Conservation (phyloP, 495 filamentous ascomycete genomes). For the Echria macrotheca region DNA sequence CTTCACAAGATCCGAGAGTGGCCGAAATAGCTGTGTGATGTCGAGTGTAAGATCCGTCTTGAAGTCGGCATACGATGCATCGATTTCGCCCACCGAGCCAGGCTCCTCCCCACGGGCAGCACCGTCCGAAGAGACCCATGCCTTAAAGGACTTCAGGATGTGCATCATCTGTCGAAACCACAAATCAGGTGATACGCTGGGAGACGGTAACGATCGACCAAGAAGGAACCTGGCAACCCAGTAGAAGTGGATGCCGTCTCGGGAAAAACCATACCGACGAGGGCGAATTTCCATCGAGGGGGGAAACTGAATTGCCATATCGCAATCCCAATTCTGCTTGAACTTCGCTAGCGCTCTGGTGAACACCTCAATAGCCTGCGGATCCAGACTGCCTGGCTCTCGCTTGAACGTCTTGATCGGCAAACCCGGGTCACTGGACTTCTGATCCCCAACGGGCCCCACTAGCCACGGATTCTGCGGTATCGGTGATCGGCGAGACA, state of each 20-base stretch:
- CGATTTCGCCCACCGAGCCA: slow-evolving; percentile 54
- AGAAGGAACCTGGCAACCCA: slow-evolving; percentile 54
- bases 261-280: slow-evolving; percentile 55
- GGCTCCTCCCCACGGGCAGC: slow-evolving; percentile 48
- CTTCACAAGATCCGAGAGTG: slow-evolving; percentile 33
- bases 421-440: too few species aligned
- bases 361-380: slow-evolving; percentile 31
- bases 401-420: too few species aligned
- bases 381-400: slow-evolving; percentile 21
- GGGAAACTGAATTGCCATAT: slow-evolving; percentile 58
- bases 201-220: slow-evolving; percentile 41
- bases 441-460: slow-evolving; percentile 25
- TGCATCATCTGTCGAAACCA: slow-evolving; percentile 54
- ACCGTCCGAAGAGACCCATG: slow-evolving; percentile 48
- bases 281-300: slow-evolving; percentile 34
- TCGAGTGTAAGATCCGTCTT: slow-evolving; percentile 56
- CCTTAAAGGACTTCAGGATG: slow-evolving; percentile 52
- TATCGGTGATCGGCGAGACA: slow-evolving; percentile 37
- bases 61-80: slow-evolving; percentile 47
- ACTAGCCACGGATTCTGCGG: slow-evolving; percentile 46
- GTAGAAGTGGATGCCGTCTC: slow-evolving; percentile 62
- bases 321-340: slow-evolving; percentile 59
- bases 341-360: slow-evolving; percentile 55
- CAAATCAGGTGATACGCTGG: slow-evolving; percentile 46
- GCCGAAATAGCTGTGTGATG: slow-evolving; percentile 61